Evolutionary conservation across 2,329 filamentous ascomycete species (phyloP).

Genomic region (Atkinsonella hypoxylon): DNA sequence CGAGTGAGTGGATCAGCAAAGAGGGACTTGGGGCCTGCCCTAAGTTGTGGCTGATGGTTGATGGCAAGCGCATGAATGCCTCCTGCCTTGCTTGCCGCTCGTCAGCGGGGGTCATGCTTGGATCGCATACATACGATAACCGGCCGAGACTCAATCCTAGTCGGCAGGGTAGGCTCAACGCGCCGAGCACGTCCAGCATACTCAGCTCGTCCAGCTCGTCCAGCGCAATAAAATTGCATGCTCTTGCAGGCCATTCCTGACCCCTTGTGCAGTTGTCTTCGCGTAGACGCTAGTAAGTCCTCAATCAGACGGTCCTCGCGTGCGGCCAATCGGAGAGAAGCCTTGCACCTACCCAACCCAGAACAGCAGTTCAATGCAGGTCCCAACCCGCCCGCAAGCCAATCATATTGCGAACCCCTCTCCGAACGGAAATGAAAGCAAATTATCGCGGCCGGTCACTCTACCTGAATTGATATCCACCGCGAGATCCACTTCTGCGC

Average conservation of each 20-base stretch:
- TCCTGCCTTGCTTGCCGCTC: background rate
- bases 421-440: slow-evolving; percentile 6
- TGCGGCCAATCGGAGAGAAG: slow-evolving; percentile 3
- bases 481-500: too few species aligned
- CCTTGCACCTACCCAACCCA: background rate
- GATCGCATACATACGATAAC: too few species aligned
- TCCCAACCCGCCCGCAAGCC: slow-evolving; percentile 8
- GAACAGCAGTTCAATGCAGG: slow-evolving; percentile 3
- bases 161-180: too few species aligned
- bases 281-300: background rate
- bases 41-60: background rate
- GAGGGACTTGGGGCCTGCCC: background rate
- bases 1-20: background rate
- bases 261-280: background rate
- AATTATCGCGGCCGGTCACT: background rate
- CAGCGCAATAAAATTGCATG: background rate
- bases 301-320: background rate
- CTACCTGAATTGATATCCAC: too few species aligned
- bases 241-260: background rate
- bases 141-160: too few species aligned
- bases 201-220: too few species aligned
- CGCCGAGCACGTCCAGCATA: too few species aligned
- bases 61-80: background rate
- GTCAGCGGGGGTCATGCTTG: too few species aligned
- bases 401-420: slow-evolving; percentile 4